Percentiles rank a stretch among this genome's conserved stretches.
Conservation (phyloP, 2,329 filamentous ascomycete species). For the Botrytis aclada region DNA sequence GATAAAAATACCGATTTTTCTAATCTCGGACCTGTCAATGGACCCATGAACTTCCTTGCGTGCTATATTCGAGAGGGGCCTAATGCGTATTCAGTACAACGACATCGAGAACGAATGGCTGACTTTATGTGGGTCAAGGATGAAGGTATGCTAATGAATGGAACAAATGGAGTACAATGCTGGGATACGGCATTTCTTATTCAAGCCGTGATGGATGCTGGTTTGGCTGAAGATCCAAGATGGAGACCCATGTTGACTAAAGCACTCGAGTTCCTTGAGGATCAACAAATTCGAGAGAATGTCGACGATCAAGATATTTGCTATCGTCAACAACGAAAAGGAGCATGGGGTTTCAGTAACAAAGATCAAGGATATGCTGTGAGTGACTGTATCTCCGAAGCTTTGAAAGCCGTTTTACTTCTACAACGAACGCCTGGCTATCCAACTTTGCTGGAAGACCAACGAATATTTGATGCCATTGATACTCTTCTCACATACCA, state of each 20-base stretch:
- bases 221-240: slow-evolving; percentile 70
- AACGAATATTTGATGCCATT: slow-evolving; percentile 79
- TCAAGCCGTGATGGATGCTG: slow-evolving; percentile 75
- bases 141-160: slow-evolving; percentile 92
- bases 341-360: slow-evolving; percentile 95
- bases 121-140: slow-evolving; percentile 90
- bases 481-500: slow-evolving; percentile 92
- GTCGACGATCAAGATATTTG: slow-evolving; percentile 63
- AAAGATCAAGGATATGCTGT: slow-evolving; percentile 91
- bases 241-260: slow-evolving; percentile 82
- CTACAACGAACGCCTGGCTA: slow-evolving; percentile 77
- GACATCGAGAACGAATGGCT: slow-evolving; percentile 75
- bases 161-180: slow-evolving; percentile 95
- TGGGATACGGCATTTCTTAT: slow-evolving; percentile 95
- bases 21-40: slow-evolving; percentile 84
- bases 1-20: slow-evolving; percentile 89
- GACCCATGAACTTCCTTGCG: slow-evolving; percentile 81
- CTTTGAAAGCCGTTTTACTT: slow-evolving; percentile 78
- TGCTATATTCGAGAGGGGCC: slow-evolving; percentile 85
- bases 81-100: slow-evolving; percentile 65
- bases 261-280: slow-evolving; percentile 80
- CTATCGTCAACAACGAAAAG: slow-evolving; percentile 88
- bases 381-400: slow-evolving; percentile 91
- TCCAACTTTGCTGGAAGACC: slow-evolving; percentile 69
- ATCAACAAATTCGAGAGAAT: slow-evolving; percentile 86